Evolutionary conservation across 2,329 filamentous ascomycete species (phyloP).

Genomic region (Aspergillus melleus): DNA sequence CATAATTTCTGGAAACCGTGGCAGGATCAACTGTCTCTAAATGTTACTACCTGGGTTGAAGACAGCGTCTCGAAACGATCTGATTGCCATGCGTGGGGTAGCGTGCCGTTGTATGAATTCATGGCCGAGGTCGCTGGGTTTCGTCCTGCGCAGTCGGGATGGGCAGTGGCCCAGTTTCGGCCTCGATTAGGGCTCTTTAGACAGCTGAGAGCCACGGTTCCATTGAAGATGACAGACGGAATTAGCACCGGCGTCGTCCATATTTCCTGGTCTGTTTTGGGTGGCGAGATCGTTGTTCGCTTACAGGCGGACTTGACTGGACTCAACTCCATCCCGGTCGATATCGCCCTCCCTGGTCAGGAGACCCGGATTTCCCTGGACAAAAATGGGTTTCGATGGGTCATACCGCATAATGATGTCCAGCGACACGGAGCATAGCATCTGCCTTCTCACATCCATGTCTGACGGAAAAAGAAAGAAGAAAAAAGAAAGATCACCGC

Average conservation of each 20-base stretch:
- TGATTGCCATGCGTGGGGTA: slow-evolving; percentile 49
- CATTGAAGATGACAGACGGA: neutral
- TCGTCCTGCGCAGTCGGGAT: slow-evolving; percentile 15
- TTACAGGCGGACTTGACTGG: neutral
- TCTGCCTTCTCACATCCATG: neutral
- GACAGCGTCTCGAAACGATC: slow-evolving; percentile 45
- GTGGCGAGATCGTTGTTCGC: neutral
- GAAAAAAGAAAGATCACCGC: neutral
- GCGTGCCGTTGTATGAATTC: slow-evolving; percentile 45
- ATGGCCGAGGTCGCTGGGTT: slow-evolving; percentile 37
- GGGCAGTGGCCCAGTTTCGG: slow-evolving; percentile 18
- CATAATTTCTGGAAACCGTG: slow-evolving; percentile 36
- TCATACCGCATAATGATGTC: neutral
- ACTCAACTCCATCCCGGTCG: neutral
- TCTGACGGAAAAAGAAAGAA: neutral
- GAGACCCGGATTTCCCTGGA: neutral
- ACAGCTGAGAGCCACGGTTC: neutral
- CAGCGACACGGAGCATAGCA: neutral
- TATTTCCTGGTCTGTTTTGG: neutral
- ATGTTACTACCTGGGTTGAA: slow-evolving; percentile 46
- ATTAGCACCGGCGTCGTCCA: neutral
- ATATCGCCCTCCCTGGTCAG: neutral
- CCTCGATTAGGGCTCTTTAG: slow-evolving; percentile 18
- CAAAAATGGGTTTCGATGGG: neutral
- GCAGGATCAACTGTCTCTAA: slow-evolving; percentile 38